Percentiles rank a stretch among this genome's conserved stretches.
phyloP scores from a whole-genome alignment of 176 grass and related monocot species.

The Sorghum bicolor region Sorghum_bicolor_NCBIv3 NC_012876.2:56958001-56958500 shows the following conservation, averaged over 20 bases:
- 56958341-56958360: not conserved
- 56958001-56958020: not conserved
- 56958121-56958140: not conserved
- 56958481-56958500: not conserved
- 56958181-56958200: not conserved
- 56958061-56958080: not conserved
- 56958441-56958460: not conserved
- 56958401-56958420: not conserved
- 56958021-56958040: slow-evolving; percentile 11
- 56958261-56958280: not conserved
- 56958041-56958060: not conserved
- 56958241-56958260: not conserved
- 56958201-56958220: not conserved
- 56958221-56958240: not conserved
- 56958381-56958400: too few relatives aligned
- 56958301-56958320: not conserved
- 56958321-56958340: not conserved
- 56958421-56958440: not conserved
- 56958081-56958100: slow-evolving; percentile 6
- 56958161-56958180: not conserved
- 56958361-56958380: too few relatives aligned
- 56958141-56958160: not conserved
- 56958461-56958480: not conserved
- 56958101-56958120: not conserved
- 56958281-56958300: not conserved